Percentiles rank a stretch among this genome's conserved stretches.
Conservation (phyloP, 2,329 filamentous ascomycete species). For the Nannizziopsis barbatae region DNA sequence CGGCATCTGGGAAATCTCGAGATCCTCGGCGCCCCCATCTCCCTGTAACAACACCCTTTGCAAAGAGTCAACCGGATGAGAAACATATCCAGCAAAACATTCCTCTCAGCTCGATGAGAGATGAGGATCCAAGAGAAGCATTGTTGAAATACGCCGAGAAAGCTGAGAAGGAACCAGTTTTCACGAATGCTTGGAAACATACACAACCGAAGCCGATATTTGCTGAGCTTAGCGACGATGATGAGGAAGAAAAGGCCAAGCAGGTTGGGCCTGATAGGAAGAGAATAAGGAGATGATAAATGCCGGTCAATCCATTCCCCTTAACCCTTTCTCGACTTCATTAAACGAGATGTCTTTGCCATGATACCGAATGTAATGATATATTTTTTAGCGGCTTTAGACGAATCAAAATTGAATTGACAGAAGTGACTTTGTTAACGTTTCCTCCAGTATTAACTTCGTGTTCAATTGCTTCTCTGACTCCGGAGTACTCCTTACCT, state of each 20-base stretch:
- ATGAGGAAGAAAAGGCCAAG: slow-evolving; percentile 48
- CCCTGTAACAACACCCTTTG: slow-evolving; percentile 76
- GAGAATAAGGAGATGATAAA: slow-evolving; percentile 29
- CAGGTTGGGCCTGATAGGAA: slow-evolving; percentile 51
- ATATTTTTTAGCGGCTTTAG: too few species aligned
- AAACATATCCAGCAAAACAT: slow-evolving; percentile 81
- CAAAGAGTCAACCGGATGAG: slow-evolving; percentile 79
- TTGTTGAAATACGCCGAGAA: slow-evolving; percentile 90
- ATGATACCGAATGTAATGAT: too few species aligned
- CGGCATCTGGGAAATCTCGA: slow-evolving; percentile 61
- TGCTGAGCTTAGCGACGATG: slow-evolving; percentile 77
- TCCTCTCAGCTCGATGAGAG: slow-evolving; percentile 79
- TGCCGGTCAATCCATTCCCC: too few species aligned
- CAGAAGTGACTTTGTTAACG: too few species aligned
- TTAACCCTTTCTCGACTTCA: too few species aligned
- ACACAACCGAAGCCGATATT: slow-evolving; percentile 91
- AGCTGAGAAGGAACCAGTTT: slow-evolving; percentile 83
- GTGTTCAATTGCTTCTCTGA: too few species aligned
- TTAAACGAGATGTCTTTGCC: too few species aligned
- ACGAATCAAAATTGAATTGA: too few species aligned
- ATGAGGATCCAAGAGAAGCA: slow-evolving; percentile 91
- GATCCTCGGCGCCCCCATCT: slow-evolving; percentile 80
- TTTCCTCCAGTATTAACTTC: too few species aligned
- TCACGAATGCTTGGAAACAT: slow-evolving; percentile 84
- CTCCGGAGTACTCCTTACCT: too few species aligned